Evolutionary conservation across 1,284 basidiomycete species (phyloP).

Genomic region (Sporisorium sorghi): DNA sequence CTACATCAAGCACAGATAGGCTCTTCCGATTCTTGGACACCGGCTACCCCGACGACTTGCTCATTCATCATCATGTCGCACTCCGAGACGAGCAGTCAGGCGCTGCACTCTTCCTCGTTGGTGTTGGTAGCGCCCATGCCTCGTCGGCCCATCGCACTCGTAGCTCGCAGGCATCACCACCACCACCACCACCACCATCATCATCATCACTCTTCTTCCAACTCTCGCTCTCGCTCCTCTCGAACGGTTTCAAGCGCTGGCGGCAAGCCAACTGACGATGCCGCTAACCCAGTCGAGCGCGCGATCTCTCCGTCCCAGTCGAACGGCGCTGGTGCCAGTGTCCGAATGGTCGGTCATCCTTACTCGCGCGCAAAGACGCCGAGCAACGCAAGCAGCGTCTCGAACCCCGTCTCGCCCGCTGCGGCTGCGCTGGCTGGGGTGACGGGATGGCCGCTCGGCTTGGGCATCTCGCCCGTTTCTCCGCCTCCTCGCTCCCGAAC

Average conservation of each 20-base stretch:
- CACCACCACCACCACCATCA: conserved; percentile 22
- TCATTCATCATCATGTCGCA: conserved; percentile 10
- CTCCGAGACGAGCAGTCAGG: conserved; percentile 15
- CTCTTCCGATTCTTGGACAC: not conserved
- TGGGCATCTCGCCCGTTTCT: conserved; percentile 34
- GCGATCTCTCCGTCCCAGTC: not conserved
- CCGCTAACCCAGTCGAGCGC: conserved; percentile 9
- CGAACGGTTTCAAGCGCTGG: conserved; percentile 17
- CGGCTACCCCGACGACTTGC: not conserved
- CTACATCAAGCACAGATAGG: not conserved
- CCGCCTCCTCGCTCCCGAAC: conserved; percentile 23
- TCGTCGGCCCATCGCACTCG: conserved; percentile 47
- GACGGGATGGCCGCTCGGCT: conserved; percentile 10
- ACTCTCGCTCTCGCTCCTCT: conserved; percentile 28
- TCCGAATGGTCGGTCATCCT: conserved; percentile 23
- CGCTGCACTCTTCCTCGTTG: conserved; percentile 25
- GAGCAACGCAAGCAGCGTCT: conserved; percentile 11
- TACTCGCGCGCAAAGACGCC: conserved; percentile 39
- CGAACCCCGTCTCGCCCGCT: conserved; percentile 3
- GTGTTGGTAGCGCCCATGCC: conserved; percentile 47
- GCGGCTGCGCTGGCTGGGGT: conserved; percentile 2
- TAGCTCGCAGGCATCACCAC: conserved; percentile 42
- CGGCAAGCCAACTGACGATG: conserved; percentile 6
- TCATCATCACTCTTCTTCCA: conserved; percentile 8
- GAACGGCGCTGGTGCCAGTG: conserved; percentile 1